Evolutionary conservation across 805 yeast species (phyloP), one percentile per base, ranked within the genome.

Genomic region (Wickerhamiella australiensis): DNA sequence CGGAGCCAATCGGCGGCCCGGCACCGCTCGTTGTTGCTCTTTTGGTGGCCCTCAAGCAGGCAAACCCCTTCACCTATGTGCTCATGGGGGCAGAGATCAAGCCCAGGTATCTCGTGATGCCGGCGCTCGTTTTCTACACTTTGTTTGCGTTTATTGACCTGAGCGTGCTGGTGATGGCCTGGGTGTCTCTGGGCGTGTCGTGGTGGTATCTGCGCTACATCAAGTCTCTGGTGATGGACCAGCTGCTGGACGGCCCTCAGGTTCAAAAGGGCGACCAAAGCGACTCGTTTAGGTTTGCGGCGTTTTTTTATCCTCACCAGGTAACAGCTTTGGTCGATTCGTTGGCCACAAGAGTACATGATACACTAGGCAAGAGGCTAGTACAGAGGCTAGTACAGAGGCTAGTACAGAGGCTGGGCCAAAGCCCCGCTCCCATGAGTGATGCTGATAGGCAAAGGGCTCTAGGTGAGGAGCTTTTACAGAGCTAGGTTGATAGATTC

Each of bases 171-270:
- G 17, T 43, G 4, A 57, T 62, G 44, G 58, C 68, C 13, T 61
- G 65, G 65, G 26, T 56, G 2, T 68, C 69, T 6, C 85, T 87
- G 56, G 65, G 82, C 43, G 67, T 77, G 1, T 70, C 87, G 12
- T 87, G 87, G 83, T 60, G 67, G 45, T 87, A 87, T 61, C 69
- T 87, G 56, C 73, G 96, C 56, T 87, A 85, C 63, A 79, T 68
- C 67, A 90, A 85, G 60, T 49, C 52, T 7, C 47, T 51, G n/a
- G 48, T 51, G 6, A 45, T 48, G 29, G 54, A 51, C 35, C 47
- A 48, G 40, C 33, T 38, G 5, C 47, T 43, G 18, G 45, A 40
- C 12, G 54, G 47, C n/a, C 40, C 52, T 18, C 50, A 46, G 11
- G 15, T 46, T 2, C 45, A 79, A 11, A 65, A 75, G 37, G 96